Percentiles rank a stretch among this genome's conserved stretches.
Conservation (phyloP, 768 basidiomycete genomes). For the Lyophyllum shimeji region DNA sequence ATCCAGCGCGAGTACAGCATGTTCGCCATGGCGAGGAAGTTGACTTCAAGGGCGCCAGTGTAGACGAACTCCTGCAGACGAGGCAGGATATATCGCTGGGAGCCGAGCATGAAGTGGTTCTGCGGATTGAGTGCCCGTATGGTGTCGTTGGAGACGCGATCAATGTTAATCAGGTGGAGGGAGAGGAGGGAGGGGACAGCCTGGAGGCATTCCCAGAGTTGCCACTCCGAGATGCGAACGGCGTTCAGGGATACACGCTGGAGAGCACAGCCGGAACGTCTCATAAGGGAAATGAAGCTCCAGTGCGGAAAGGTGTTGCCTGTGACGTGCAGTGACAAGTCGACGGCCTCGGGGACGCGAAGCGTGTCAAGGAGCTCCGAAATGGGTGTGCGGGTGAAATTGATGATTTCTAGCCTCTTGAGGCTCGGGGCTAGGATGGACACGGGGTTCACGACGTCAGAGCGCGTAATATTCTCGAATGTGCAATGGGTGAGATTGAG, state of each 20-base stretch:
- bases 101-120: slow-evolving; percentile 5
- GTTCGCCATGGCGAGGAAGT: slow-evolving; percentile 7
- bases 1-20: slow-evolving; percentile 14
- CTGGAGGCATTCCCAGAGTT: slow-evolving; percentile 17
- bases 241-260: slow-evolving; percentile 16
- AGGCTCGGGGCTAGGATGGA: slow-evolving; percentile 13
- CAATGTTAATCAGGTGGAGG: slow-evolving; percentile 14
- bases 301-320: slow-evolving; percentile 20
- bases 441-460: slow-evolving; percentile 19
- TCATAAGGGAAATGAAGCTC: slow-evolving; percentile 19
- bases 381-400: slow-evolving; percentile 16
- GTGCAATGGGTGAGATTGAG: slow-evolving; percentile 16
- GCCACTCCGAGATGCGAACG: slow-evolving; percentile 16
- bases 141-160: slow-evolving; percentile 14
- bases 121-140: slow-evolving; percentile 14
- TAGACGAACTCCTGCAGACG: slow-evolving; percentile 10
- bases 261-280: slow-evolving; percentile 15
- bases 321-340: slow-evolving; percentile 17
- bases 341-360: slow-evolving; percentile 8
- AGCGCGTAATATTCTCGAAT: slow-evolving; percentile 18
- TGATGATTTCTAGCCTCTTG: slow-evolving; percentile 15
- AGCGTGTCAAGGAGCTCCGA: slow-evolving; percentile 20
- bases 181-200: slow-evolving; percentile 11
- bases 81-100: slow-evolving; percentile 7
- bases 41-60: slow-evolving; percentile 7